Percentiles rank a stretch among this genome's conserved stretches.
These are phyloP conservation scores for Purshia tridentata DNA, from an alignment of 306 rosid species.

Conservation along the genomic window DNA sequence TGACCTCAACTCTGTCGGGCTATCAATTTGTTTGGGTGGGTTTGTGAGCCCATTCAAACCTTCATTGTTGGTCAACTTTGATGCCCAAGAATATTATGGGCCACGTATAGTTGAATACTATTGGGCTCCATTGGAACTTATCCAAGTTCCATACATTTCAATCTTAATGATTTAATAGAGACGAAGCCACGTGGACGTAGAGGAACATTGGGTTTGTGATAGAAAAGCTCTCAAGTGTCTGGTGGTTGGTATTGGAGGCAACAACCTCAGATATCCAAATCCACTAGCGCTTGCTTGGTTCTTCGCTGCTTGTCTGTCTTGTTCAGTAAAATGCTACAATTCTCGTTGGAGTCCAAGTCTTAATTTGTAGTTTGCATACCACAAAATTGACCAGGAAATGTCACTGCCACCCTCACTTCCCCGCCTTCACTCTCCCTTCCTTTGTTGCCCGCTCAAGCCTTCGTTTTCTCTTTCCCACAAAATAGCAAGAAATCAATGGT, in stretches of 20 bases:
- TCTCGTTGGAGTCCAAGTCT: neutral
- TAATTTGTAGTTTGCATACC: neutral
- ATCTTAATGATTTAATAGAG: no score
- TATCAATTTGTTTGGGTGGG: no score
- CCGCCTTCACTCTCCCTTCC: conserved; percentile 65
- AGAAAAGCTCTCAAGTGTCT: neutral
- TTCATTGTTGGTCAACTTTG: no score
- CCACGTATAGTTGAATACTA: no score
- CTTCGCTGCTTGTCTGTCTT: neutral
- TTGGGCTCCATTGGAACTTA: no score
- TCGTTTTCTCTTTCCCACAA: conserved; percentile 16
- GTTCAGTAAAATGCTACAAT: neutral
- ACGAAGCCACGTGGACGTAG: conserved; percentile 17
- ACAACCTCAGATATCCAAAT: conserved; percentile 41
- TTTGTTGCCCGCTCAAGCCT: conserved; percentile 56
- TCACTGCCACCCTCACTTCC: conserved; percentile 49
- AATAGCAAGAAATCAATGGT: conserved; percentile 42
- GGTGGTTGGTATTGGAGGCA: conserved; percentile 7
- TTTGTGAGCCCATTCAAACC: no score
- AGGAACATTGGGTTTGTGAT: neutral
- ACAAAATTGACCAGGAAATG: conserved; percentile 41
- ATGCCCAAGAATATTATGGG: no score
- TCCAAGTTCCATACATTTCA: no score
- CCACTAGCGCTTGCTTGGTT: neutral
- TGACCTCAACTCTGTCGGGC: no score